phyloP scores from a whole-genome alignment of 306 rosid genomes.

The Glycine latifolia region DNA sequence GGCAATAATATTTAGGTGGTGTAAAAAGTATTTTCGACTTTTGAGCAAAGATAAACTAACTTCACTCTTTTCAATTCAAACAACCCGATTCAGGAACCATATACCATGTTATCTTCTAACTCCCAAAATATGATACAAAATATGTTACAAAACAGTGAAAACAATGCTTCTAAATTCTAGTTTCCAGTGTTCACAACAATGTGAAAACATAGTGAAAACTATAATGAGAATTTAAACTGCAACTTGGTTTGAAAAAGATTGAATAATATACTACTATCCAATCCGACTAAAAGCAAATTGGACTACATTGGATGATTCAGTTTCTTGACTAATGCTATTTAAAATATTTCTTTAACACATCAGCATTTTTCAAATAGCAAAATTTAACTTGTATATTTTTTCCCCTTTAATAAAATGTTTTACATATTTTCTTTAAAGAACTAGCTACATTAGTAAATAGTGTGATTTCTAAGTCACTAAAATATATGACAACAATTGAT shows the following conservation, averaged over 20 bases:
- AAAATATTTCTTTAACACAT: too few relatives aligned
- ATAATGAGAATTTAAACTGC: not conserved
- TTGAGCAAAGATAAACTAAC: not conserved
- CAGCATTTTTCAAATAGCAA: too few relatives aligned
- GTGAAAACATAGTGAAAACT: not conserved
- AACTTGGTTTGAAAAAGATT: not conserved
- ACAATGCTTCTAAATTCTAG: not conserved
- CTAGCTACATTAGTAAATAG: too few relatives aligned
- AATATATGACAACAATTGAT: too few relatives aligned
- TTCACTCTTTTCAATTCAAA: not conserved
- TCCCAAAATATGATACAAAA: not conserved
- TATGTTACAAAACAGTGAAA: not conserved
- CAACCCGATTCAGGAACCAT: slow-evolving; percentile 13
- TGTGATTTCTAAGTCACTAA: too few relatives aligned
- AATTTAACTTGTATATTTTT: too few relatives aligned
- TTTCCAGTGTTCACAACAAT: not conserved
- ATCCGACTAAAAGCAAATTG: too few relatives aligned
- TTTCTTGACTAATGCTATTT: too few relatives aligned
- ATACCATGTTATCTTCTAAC: not conserved
- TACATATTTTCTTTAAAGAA: too few relatives aligned
- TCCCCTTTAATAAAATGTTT: too few relatives aligned
- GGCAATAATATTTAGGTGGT: not conserved
- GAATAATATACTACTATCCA: too few relatives aligned
- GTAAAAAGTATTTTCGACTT: not conserved
- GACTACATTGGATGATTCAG: too few relatives aligned